Conservation (phyloP, 805 yeast genomes). For the Starmerella sirachaensis region DNA sequence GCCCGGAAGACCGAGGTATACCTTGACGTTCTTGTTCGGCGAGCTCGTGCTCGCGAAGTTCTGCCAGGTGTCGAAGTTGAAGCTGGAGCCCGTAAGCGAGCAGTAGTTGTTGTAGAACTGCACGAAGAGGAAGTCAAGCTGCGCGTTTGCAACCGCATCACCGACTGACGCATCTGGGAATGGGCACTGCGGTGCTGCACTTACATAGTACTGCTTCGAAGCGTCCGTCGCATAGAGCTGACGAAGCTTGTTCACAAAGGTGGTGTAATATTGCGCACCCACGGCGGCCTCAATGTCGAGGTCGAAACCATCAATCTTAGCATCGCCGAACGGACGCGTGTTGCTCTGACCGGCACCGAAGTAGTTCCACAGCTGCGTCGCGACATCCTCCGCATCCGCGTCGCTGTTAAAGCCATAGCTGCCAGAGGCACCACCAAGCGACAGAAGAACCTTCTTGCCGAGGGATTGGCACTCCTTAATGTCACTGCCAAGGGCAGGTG, state of each 20-base stretch:
- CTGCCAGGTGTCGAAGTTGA: conserved; percentile 68
- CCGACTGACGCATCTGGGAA: conserved; percentile 68
- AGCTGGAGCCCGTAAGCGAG: conserved; percentile 30
- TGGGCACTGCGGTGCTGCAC: conserved; percentile 90
- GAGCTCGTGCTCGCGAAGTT: conserved; percentile 45
- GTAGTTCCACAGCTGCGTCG: conserved; percentile 39
- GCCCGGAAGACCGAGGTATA: conserved; percentile 70
- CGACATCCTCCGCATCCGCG: conserved; percentile 46
- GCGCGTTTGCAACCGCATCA: conserved; percentile 51
- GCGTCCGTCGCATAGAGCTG: conserved; percentile 33
- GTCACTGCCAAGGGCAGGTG: conserved; percentile 44
- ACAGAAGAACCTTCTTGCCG: conserved; percentile 70
- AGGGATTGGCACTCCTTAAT: conserved; percentile 60
- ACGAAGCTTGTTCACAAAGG: conserved; percentile 42
- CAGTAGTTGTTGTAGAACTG: conserved; percentile 88
- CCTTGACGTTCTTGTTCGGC: conserved; percentile 56
- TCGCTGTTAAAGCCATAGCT: conserved; percentile 42
- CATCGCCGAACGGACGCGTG: conserved; percentile 50
- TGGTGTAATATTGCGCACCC: conserved; percentile 51
- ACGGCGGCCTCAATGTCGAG: conserved; percentile 52
- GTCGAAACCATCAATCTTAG: conserved; percentile 76
- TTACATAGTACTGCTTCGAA: conserved; percentile 53
- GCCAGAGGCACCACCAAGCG: conserved; percentile 65
- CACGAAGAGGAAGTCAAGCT: conserved; percentile 68
- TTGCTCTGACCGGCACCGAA: conserved; percentile 39